Percentiles rank a stretch among this genome's conserved stretches.
These are phyloP conservation scores for Hemisphaericaspora subhashii DNA, from an alignment of 1,139 yeast species.

Conservation along the genomic window DNA sequence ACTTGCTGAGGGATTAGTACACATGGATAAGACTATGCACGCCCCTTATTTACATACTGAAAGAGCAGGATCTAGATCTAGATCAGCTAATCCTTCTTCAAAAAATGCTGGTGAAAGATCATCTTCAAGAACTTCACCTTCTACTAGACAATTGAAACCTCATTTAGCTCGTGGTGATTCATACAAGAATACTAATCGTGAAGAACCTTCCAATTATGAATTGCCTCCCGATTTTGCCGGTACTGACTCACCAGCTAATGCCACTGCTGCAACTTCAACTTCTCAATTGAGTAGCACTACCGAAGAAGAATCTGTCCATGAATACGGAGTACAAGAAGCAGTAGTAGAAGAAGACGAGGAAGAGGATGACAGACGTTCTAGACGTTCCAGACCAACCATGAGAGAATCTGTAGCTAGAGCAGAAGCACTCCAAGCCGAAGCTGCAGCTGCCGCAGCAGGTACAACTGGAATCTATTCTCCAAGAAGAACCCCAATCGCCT, in stretches of 20 bases:
- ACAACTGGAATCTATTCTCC: constrained; percentile 1
- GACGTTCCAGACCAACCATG: constrained; percentile 50
- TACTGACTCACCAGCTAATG: too few species aligned
- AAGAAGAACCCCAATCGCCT: constrained; percentile 1
- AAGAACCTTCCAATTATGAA: constrained; percentile 44
- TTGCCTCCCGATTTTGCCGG: constrained; percentile 41
- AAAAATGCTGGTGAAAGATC: constrained; percentile 29
- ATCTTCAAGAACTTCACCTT: constrained; percentile 28
- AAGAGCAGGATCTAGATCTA: constrained; percentile 31
- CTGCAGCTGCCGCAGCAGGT: constrained; percentile 3
- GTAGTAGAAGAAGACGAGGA: constrained; percentile 26
- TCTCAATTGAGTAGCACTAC: background rate
- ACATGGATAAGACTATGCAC: constrained; percentile 28
- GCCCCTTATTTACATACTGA: constrained; percentile 49
- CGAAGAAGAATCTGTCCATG: constrained; percentile 10
- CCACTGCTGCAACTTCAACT: constrained; percentile 1
- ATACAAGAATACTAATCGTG: constrained; percentile 48
- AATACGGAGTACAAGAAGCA: constrained; percentile 9
- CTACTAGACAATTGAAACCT: constrained; percentile 29
- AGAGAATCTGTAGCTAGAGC: constrained; percentile 51
- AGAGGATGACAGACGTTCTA: constrained; percentile 38
- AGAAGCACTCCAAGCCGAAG: constrained; percentile 25
- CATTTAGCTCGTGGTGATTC: constrained; percentile 70
- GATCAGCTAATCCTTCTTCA: constrained; percentile 27
- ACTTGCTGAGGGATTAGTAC: constrained; percentile 16